Conservation (phyloP, 2,329 filamentous ascomycete genomes). For the Monosporascus sp. region DNA sequence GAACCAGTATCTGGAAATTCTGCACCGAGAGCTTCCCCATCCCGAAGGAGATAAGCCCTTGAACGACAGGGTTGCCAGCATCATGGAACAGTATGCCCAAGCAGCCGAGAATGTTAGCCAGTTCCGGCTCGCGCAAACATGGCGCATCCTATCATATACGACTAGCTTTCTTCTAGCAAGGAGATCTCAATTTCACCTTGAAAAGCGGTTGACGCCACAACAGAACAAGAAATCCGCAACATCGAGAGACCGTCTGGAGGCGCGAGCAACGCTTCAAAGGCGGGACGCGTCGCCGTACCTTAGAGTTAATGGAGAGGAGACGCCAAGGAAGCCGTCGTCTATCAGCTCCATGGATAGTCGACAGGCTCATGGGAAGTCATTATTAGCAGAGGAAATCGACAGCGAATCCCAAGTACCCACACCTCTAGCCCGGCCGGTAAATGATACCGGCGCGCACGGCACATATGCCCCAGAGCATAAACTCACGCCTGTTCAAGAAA, state of each 20-base stretch:
- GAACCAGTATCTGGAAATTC: conserved; percentile 49
- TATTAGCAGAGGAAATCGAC: conserved; percentile 52
- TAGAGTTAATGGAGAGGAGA: conserved; percentile 14
- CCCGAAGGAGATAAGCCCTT: conserved; percentile 33
- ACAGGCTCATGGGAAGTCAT: conserved; percentile 33
- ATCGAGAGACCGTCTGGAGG: conserved; percentile 8
- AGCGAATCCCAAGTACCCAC: conserved; percentile 60
- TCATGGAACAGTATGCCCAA: conserved; percentile 52
- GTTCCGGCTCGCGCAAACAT: conserved; percentile 59
- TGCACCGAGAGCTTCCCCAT: conserved; percentile 44
- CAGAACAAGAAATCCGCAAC: conserved; percentile 9
- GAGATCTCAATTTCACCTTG: conserved; percentile 53
- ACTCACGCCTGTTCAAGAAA: conserved; percentile 45
- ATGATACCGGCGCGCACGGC: conserved; percentile 24
- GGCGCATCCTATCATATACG: conserved; percentile 55
- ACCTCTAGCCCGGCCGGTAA: conserved; percentile 50
- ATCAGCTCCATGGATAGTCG: conserved; percentile 30
- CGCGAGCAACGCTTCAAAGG: conserved; percentile 8
- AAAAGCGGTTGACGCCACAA: conserved; percentile 37
- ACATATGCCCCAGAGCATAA: conserved; percentile 30
- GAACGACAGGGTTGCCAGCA: conserved; percentile 41
- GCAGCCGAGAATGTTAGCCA: conserved; percentile 52
- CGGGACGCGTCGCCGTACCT: conserved; percentile 13
- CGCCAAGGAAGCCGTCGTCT: conserved; percentile 20
- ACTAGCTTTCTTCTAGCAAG: conserved; percentile 48